phyloP scores from a whole-genome alignment of 768 basidiomycete species.

The Daedaleopsis sinensis region DNA sequence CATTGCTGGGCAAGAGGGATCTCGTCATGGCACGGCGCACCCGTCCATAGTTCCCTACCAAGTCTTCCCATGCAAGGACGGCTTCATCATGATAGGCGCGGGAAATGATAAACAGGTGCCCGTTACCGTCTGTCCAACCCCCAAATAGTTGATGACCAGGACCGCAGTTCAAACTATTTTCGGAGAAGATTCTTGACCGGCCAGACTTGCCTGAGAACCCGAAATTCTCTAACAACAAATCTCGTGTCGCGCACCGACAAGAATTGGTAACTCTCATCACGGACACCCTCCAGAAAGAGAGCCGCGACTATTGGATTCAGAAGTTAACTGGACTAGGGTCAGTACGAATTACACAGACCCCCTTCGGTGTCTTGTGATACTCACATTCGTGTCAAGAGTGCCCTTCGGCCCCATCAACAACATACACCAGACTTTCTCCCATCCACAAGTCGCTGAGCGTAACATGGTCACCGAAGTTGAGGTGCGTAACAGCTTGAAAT shows the following conservation, averaged over 20 bases:
- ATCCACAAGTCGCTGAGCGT: conserved; percentile 83
- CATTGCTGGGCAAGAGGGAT: conserved; percentile 80
- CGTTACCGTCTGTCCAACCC: not conserved
- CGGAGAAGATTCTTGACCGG: conserved; percentile 59
- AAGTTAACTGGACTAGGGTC: conserved; percentile 81
- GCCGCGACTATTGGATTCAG: conserved; percentile 75
- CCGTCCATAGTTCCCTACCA: conserved; percentile 95
- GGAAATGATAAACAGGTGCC: conserved; percentile 85
- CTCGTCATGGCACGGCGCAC: conserved; percentile 89
- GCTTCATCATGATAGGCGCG: conserved; percentile 92
- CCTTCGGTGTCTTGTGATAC: not conserved
- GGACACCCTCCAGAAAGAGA: conserved; percentile 53
- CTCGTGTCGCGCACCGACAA: conserved; percentile 74
- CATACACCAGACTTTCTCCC: conserved; percentile 85
- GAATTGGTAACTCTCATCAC: conserved; percentile 73
- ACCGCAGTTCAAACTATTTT: conserved; percentile 69
- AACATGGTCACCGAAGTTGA: conserved; percentile 76
- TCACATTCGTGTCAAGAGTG: conserved; percentile 46
- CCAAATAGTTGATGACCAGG: not conserved
- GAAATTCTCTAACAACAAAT: conserved; percentile 72
- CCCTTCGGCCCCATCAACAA: conserved; percentile 94
- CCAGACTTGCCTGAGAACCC: conserved; percentile 62
- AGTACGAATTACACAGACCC: conserved; percentile 10
- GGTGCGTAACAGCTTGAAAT: conserved; percentile 43
- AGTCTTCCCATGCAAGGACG: conserved; percentile 84